Percentiles rank a stretch among this genome's conserved stretches.
Conservation (phyloP, 805 yeast genomes). For the Torulaspora delbrueckii region DNA sequence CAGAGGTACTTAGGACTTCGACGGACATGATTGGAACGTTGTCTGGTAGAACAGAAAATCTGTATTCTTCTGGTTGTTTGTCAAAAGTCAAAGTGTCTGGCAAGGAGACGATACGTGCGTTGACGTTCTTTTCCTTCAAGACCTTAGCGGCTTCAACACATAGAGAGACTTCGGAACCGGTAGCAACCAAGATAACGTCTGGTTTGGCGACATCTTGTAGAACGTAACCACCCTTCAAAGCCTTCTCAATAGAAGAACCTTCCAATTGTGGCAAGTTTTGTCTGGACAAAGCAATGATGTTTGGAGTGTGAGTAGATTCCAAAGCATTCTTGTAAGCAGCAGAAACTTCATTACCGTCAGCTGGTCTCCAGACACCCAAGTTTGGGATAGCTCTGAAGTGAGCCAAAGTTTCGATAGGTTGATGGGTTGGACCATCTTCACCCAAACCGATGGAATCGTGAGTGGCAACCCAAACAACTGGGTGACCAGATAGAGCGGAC, state of each 20-base stretch:
- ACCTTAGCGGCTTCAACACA: constrained; percentile 77
- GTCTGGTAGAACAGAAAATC: constrained; percentile 85
- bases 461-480: constrained; percentile 82
- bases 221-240: constrained; percentile 91
- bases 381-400: constrained; percentile 84
- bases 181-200: constrained; percentile 72
- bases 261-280: constrained; percentile 89
- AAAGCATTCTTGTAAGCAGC: constrained; percentile 73
- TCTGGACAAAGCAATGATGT: constrained; percentile 74
- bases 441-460: constrained; percentile 89
- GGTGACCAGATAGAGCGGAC: constrained; percentile 77
- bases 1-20: constrained; percentile 86
- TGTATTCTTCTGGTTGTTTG: constrained; percentile 73
- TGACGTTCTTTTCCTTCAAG: constrained; percentile 50
- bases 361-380: constrained; percentile 85
- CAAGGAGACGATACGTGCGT: constrained; percentile 80
- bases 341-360: constrained; percentile 84
- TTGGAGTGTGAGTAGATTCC: constrained; percentile 59
- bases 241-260: constrained; percentile 88
- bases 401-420: constrained; percentile 84
- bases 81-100: constrained; percentile 93
- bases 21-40: constrained; percentile 89
- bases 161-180: constrained; percentile 89
- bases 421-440: constrained; percentile 93
- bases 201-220: constrained; percentile 52